Conservation (phyloP, 768 basidiomycete genomes). For the Tricholoma bakamatsutake region DNA sequence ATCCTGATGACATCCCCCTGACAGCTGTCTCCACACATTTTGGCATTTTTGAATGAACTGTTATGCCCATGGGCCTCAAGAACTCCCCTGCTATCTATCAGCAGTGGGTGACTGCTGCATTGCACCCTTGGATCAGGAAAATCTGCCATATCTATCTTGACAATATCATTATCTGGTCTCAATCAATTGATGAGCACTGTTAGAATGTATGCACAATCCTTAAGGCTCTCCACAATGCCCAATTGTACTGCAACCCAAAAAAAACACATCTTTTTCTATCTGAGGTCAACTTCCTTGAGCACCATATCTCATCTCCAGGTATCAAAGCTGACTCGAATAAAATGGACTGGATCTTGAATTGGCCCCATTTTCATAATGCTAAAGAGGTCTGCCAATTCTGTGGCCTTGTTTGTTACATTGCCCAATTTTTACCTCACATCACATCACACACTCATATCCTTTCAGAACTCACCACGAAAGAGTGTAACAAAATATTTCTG, state of each 20-base stretch:
- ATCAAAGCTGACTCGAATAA: slow-evolving; percentile 16
- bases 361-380: slow-evolving; percentile 13
- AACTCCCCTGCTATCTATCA: slow-evolving; percentile 27
- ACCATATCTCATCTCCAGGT: slow-evolving; percentile 19
- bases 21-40: slow-evolving; percentile 31
- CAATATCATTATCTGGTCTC: slow-evolving; percentile 35
- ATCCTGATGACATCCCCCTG: slow-evolving; percentile 20
- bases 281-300: slow-evolving; percentile 20
- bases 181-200: slow-evolving; percentile 27
- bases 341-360: slow-evolving; percentile 14
- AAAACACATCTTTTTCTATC: slow-evolving; percentile 17
- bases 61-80: slow-evolving; percentile 17
- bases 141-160: slow-evolving; percentile 24
- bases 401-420: slow-evolving; percentile 16
- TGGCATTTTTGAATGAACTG: slow-evolving; percentile 28
- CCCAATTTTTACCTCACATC: slow-evolving; percentile 17
- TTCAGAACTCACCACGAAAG: slow-evolving; percentile 3
- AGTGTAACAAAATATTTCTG: too few relatives aligned
- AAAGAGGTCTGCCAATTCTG: slow-evolving; percentile 20
- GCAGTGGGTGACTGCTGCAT: slow-evolving; percentile 14
- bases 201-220: slow-evolving; percentile 20
- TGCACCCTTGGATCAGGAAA: slow-evolving; percentile 29
- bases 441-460: slow-evolving; percentile 2
- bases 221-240: slow-evolving; percentile 5
- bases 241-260: slow-evolving; percentile 11